Conservation (phyloP, 2,329 filamentous ascomycete species). For the Stagonosporopsis chrysanthemi region DNA sequence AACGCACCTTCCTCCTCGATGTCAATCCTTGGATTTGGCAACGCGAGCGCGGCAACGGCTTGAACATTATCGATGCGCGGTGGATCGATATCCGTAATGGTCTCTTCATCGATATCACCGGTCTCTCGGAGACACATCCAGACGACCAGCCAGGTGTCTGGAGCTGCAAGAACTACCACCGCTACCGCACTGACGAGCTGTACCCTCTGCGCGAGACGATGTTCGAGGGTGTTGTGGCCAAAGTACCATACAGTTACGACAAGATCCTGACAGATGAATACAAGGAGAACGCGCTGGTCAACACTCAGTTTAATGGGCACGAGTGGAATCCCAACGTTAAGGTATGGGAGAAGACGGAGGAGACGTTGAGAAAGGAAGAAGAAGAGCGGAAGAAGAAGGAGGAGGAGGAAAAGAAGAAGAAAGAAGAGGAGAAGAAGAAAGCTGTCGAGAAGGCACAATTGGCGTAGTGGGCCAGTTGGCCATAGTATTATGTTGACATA, state of each 20-base stretch:
- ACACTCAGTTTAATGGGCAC: constrained; percentile 68
- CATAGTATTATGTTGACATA: constrained; percentile 3
- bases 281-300: constrained; percentile 65
- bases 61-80: constrained; percentile 82
- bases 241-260: constrained; percentile 74
- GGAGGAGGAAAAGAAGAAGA: constrained; percentile 16
- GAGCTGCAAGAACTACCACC: constrained; percentile 82
- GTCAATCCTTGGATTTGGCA: constrained; percentile 75
- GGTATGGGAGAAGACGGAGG: constrained; percentile 63
- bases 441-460: constrained; percentile 23
- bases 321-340: constrained; percentile 65
- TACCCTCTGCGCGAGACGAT: constrained; percentile 77
- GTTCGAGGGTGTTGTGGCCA: constrained; percentile 76
- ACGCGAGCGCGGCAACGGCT: constrained; percentile 68
- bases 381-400: constrained; percentile 23
- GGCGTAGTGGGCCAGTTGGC: constrained; percentile 31
- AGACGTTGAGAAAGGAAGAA: constrained; percentile 24
- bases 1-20: constrained; percentile 73
- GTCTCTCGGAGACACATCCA: constrained; percentile 71
- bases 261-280: constrained; percentile 72
- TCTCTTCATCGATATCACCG: constrained; percentile 85
- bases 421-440: constrained; percentile 17
- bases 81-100: constrained; percentile 82
- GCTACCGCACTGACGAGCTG: constrained; percentile 73
- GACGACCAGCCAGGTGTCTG: constrained; percentile 68